These are phyloP conservation scores for Penicillium angulare DNA, from an alignment of 495 filamentous ascomycete species.

Conservation along the genomic window DNA sequence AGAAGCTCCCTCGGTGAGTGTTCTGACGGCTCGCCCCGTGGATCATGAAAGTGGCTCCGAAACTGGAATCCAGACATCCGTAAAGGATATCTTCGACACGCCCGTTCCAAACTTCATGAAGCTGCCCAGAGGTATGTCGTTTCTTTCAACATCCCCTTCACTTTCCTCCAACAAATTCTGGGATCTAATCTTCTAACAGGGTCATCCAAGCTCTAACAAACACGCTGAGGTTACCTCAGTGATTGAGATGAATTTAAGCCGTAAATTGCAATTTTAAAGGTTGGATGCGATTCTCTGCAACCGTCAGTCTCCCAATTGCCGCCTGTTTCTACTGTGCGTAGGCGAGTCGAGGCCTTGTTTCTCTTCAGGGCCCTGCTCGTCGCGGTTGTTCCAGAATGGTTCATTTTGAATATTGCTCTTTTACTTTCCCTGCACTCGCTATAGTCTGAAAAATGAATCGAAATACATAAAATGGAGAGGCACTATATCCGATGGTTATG, in stretches of 20 bases:
- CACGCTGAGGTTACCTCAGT: conserved; percentile 29
- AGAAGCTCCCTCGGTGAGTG: conserved; percentile 63
- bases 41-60: conserved; percentile 38
- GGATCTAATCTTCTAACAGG: conserved; percentile 22
- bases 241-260: conserved; percentile 28
- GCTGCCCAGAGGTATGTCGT: conserved; percentile 40
- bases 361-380: conserved; percentile 15
- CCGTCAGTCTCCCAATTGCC: conserved; percentile 23
- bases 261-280: conserved; percentile 33
- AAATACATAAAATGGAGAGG: conserved; percentile 11
- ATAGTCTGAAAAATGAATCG: conserved; percentile 18
- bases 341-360: conserved; percentile 22
- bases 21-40: conserved; percentile 59
- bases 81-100: conserved; percentile 27
- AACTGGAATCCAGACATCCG: conserved; percentile 34
- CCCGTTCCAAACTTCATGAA: conserved; percentile 35
- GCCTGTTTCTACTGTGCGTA: conserved; percentile 18
- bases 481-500: too few species aligned
- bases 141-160: background rate
- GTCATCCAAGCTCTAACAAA: conserved; percentile 47
- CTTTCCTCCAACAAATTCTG: background rate
- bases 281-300: conserved; percentile 33
- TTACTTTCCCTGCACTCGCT: conserved; percentile 15
- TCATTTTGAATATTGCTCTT: conserved; percentile 18
- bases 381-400: conserved; percentile 8